phyloP scores from a whole-genome alignment of 225 moss, liverwort and hornwort species.

The Asterella californica region DNA sequence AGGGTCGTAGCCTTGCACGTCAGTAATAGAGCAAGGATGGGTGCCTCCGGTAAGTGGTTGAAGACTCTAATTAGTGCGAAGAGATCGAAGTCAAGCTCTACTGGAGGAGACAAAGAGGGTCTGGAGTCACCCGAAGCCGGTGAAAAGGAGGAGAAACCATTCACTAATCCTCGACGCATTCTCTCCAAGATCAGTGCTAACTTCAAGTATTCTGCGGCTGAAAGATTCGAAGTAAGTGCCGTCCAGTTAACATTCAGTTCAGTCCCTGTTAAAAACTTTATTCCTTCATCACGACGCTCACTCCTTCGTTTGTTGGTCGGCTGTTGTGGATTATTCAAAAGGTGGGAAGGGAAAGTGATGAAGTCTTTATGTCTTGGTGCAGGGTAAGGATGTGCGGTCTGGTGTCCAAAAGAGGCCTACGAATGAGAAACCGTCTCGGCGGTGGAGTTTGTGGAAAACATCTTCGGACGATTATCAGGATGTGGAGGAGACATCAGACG shows the following conservation, averaged over 20 bases:
- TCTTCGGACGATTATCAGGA: slow-evolving; percentile 62
- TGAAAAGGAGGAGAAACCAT: slow-evolving; percentile 32
- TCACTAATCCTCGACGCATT: slow-evolving; percentile 26
- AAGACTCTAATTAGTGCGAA: slow-evolving; percentile 43
- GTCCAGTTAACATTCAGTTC: neutral
- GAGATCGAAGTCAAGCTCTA: slow-evolving; percentile 25
- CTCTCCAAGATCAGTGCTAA: slow-evolving; percentile 36
- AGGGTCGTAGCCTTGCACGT: neutral
- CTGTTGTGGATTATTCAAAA: neutral
- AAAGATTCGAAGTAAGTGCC: slow-evolving; percentile 31
- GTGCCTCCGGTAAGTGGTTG: slow-evolving; percentile 45
- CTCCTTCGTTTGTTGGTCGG: neutral
- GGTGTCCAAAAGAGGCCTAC: slow-evolving; percentile 32
- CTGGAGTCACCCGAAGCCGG: neutral
- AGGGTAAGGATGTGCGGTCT: slow-evolving; percentile 37
- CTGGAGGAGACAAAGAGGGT: slow-evolving; percentile 19
- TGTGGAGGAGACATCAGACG: slow-evolving; percentile 37
- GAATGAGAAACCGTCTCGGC: slow-evolving; percentile 40
- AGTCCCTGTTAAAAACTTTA: neutral
- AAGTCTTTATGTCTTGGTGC: neutral
- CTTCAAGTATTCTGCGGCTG: slow-evolving; percentile 35
- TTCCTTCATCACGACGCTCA: too few species aligned
- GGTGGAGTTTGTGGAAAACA: slow-evolving; percentile 50
- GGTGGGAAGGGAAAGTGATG: neutral
- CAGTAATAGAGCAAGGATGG: slow-evolving; percentile 26